These are phyloP conservation scores for Cardamine occulta DNA, from an alignment of 345 rosid genomes.

Conservation along the genomic window DNA sequence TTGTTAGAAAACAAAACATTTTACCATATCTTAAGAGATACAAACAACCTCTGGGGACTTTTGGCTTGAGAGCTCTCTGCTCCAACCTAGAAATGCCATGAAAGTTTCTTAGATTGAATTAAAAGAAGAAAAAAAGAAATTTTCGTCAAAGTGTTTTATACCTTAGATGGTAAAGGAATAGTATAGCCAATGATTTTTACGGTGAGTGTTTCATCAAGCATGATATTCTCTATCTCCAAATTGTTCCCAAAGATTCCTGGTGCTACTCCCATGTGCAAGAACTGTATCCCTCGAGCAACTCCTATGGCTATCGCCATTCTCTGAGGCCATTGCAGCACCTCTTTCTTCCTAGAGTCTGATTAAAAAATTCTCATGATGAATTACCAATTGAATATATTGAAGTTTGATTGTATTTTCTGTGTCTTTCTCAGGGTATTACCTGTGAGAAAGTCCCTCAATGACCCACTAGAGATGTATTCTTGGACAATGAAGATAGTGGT, in stretches of 20 bases:
- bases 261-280: conserved; percentile 87
- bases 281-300: conserved; percentile 85
- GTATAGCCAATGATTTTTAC: conserved; percentile 70
- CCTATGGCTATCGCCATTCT: conserved; percentile 85
- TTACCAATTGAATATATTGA: conserved; percentile 10
- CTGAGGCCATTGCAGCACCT: conserved; percentile 85
- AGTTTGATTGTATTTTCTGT: background rate
- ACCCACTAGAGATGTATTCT: conserved; percentile 73
- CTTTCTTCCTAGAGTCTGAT: conserved; percentile 80
- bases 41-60: conserved; percentile 26
- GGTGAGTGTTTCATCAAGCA: conserved; percentile 78
- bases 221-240: conserved; percentile 67
- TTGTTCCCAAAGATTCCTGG: conserved; percentile 81
- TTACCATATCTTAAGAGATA: background rate
- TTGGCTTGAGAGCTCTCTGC: conserved; percentile 51
- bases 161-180: conserved; percentile 79
- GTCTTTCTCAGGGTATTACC: conserved; percentile 50
- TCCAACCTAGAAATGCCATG: conserved; percentile 51
- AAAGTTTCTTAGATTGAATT: background rate
- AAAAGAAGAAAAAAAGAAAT: background rate
- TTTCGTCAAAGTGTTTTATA: conserved; percentile 1
- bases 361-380: background rate
- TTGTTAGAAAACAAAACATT: background rate
- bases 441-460: conserved; percentile 63
- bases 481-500: conserved; percentile 67